Percentiles rank a stretch among this genome's conserved stretches.
These are phyloP conservation scores for Umbelopsis vinacea DNA, from an alignment of 192 early-diverging fungal genomes.

Conservation along the genomic window DNA sequence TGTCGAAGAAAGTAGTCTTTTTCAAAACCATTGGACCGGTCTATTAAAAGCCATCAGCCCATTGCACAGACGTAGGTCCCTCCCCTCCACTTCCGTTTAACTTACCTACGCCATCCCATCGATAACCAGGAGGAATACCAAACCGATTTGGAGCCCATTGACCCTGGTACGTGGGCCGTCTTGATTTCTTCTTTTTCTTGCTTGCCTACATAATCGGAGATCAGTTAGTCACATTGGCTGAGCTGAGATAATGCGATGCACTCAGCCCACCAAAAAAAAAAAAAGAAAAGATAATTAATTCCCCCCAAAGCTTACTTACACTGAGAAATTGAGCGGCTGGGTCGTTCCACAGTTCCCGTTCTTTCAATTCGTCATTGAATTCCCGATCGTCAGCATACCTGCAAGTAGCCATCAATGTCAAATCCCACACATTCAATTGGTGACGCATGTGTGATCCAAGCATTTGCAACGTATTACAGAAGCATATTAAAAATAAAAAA, in stretches of 20 bases:
- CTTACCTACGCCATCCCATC: constrained; percentile 67
- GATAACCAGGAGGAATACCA: constrained; percentile 65
- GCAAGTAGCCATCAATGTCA: background rate
- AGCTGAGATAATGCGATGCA: background rate
- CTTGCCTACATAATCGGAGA: constrained; percentile 3
- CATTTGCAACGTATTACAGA: background rate
- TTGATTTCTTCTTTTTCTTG: constrained; percentile 43
- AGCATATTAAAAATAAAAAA: background rate
- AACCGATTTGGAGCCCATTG: constrained; percentile 67
- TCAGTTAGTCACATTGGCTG: background rate
- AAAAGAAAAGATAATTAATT: background rate
- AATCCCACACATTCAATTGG: background rate
- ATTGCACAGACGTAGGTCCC: background rate
- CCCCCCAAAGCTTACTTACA: constrained; percentile 28
- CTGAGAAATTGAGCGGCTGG: constrained; percentile 62
- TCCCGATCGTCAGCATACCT: constrained; percentile 67
- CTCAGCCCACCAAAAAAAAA: constrained; percentile 9
- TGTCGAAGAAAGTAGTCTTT: constrained; percentile 50
- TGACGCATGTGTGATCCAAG: background rate
- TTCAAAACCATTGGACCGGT: constrained; percentile 67
- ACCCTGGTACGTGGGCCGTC: constrained; percentile 62
- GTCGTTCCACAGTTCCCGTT: constrained; percentile 65
- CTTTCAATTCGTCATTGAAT: constrained; percentile 64
- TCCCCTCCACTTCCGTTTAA: background rate
- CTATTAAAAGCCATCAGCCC: constrained; percentile 25